phyloP scores from a whole-genome alignment of 2,329 filamentous ascomycete species.

The Ascochyta fabae region DNA sequence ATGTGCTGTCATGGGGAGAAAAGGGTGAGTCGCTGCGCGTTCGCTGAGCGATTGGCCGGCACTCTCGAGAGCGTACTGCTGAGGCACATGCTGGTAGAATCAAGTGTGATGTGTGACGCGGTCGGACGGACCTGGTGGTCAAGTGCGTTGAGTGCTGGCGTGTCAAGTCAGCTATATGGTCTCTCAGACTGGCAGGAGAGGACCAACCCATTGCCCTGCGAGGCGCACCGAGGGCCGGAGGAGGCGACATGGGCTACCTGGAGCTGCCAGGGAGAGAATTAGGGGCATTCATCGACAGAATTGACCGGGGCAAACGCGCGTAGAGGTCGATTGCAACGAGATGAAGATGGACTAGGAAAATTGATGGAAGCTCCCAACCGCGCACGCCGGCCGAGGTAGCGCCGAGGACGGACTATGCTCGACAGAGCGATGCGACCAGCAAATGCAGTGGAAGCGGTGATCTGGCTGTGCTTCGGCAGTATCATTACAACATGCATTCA shows the following conservation, averaged over 20 bases:
- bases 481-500: too few relatives aligned
- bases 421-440: not conserved
- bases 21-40: not conserved
- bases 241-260: conserved; percentile 41
- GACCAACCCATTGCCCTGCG: conserved; percentile 22
- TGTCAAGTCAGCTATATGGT: conserved; percentile 11
- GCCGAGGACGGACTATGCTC: not conserved
- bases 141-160: conserved; percentile 9
- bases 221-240: conserved; percentile 24
- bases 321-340: conserved; percentile 22
- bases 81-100: not conserved
- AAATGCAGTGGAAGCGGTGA: not conserved
- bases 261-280: conserved; percentile 37
- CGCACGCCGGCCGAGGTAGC: conserved; percentile 4
- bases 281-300: conserved; percentile 49
- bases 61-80: not conserved
- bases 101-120: not conserved
- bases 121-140: not conserved
- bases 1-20: not conserved
- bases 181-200: not conserved
- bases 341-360: conserved; percentile 16
- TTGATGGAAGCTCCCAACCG: conserved; percentile 1
- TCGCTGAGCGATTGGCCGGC: not conserved
- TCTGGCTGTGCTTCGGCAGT: not conserved
- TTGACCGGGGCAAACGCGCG: conserved; percentile 17